Percentiles rank a stretch among this genome's conserved stretches.
Conservation (phyloP, 2,329 filamentous ascomycete species). For the Talaromyces sp. region DNA sequence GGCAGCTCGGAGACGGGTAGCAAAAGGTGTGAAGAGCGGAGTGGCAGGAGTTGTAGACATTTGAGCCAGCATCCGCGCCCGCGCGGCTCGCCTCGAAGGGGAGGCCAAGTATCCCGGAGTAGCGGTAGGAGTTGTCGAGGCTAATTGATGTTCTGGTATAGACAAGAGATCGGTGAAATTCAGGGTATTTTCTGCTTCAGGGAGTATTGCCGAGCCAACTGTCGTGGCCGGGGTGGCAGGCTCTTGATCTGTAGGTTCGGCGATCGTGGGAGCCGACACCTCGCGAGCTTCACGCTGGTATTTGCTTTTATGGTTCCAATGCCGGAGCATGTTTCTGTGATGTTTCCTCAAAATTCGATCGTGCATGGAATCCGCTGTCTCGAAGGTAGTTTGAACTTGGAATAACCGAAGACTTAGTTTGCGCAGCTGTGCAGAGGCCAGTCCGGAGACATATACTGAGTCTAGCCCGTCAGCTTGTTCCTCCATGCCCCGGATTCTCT, state of each 20-base stretch:
- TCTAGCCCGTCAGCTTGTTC: constrained; percentile 43
- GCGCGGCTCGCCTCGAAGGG: constrained; percentile 42
- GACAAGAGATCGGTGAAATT: constrained; percentile 31
- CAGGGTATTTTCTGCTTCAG: constrained; percentile 30
- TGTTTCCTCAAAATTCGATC: constrained; percentile 52
- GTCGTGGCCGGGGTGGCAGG: constrained; percentile 19
- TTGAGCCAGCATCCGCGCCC: constrained; percentile 36
- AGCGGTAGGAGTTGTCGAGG: constrained; percentile 31
- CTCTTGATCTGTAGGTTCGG: constrained; percentile 13
- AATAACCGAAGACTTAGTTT: constrained; percentile 56
- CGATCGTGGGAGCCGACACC: constrained; percentile 4
- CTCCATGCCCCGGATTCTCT: constrained; percentile 29
- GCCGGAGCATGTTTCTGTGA: constrained; percentile 49
- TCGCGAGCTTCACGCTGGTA: constrained; percentile 23
- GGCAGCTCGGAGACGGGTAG: constrained; percentile 29
- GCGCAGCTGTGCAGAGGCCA: constrained; percentile 46
- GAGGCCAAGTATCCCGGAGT: constrained; percentile 40
- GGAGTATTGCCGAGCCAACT: constrained; percentile 25
- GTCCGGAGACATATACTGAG: constrained; percentile 42
- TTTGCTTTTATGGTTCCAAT: constrained; percentile 47
- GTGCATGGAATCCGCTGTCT: constrained; percentile 49
- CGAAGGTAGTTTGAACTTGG: constrained; percentile 45
- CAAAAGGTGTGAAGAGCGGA: constrained; percentile 39
- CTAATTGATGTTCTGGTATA: constrained; percentile 20
- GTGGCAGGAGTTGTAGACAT: constrained; percentile 42